Evolutionary conservation across 73 alveolate genomes (phyloP), one percentile per base, ranked within the genome.

Genomic region (Paramecium primaurelia): DNA sequence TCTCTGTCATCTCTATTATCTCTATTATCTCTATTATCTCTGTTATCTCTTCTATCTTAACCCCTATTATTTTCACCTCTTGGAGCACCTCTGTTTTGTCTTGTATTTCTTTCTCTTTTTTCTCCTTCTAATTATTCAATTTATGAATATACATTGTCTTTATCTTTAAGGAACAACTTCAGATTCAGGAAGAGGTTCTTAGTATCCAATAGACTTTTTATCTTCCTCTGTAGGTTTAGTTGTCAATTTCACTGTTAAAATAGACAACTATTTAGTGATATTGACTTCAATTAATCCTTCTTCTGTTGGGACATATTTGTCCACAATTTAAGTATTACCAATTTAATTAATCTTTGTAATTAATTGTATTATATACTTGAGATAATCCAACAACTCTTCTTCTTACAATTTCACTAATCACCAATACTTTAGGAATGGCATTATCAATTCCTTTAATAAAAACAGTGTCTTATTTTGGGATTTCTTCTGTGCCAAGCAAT

Each of bases 271-370:
- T 44, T 80, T 80, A 10, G 47, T 80, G 16, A 80, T 37, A 45
- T 18, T 47, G n/a, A 80, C 91, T 49, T 80, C 91, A 16, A 80
- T 47, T 80, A 80, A 80, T 80, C 91, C 91, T 44, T 80, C 91
- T 45, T 80, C 91, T 14, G 75, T 42, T 45, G 91, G 91, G 1
- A 47, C 77, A 42, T 45, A 80, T 45, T 80, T 42, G 30, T 80
- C 91, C 47, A 47, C 91, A 80, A 80, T 80, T 80, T 80, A 34
- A 45, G 91, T 80, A 22, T 25, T 47, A 16, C 49, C 47, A 36
- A 80, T 80, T 8, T 10, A 18, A 80, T 80, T 80, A 45, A 80
- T 47, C 91, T 80, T 20, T 1, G 18, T 12, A 5, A 37, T 75
- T 14, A 44, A 20, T 80, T 20, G 2, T 20, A 9, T 10, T 25